Conservation (phyloP, 129 eudicot genomes). For the Artemisia tridentata region DNA sequence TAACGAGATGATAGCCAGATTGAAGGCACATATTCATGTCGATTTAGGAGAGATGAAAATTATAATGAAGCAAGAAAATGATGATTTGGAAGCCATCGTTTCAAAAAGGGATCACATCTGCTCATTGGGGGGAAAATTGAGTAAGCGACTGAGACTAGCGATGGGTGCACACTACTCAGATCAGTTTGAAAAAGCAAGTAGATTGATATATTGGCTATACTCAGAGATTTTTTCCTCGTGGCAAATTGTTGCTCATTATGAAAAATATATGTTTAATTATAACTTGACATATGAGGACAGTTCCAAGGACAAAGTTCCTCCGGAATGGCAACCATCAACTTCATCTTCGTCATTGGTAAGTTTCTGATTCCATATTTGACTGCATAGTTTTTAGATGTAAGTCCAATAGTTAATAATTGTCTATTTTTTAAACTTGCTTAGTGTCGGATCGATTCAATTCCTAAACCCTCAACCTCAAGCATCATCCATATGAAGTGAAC, state of each 20-base stretch:
- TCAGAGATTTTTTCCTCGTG: not conserved
- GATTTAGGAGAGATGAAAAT: too few relatives aligned
- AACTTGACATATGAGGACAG: not conserved
- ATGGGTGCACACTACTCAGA: not conserved
- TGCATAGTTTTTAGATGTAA: not conserved
- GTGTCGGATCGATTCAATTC: not conserved
- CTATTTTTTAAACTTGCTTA: not conserved
- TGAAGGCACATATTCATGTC: too few relatives aligned
- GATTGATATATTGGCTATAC: not conserved
- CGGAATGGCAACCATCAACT: not conserved
- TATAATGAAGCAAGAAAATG: not conserved
- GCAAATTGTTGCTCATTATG: too few relatives aligned
- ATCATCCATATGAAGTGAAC: too few relatives aligned
- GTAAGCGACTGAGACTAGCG: not conserved
- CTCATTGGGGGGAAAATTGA: not conserved
- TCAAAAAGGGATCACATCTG: not conserved
- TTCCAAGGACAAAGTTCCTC: not conserved
- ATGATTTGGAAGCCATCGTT: not conserved
- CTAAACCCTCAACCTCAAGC: too few relatives aligned
- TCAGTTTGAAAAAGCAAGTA: not conserved
- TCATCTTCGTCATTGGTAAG: not conserved
- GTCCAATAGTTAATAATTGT: not conserved
- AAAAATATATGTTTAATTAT: not conserved
- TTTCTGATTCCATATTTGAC: constrained; percentile 4
- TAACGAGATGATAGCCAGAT: not conserved